These are phyloP conservation scores for Xylariaceae sp. DNA, from an alignment of 2,329 filamentous ascomycete genomes.

Conservation along the genomic window DNA sequence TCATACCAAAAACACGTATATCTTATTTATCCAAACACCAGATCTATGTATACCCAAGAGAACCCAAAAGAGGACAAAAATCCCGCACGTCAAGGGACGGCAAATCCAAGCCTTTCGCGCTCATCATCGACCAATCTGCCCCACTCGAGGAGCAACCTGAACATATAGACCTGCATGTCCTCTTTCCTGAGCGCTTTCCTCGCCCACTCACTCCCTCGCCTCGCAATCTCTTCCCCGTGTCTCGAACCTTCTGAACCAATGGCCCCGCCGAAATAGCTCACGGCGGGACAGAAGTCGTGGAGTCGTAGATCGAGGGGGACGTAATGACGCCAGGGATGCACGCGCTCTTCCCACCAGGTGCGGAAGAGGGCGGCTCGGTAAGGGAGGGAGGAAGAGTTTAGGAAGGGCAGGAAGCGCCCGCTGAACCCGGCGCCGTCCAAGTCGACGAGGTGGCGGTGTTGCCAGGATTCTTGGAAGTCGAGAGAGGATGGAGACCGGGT, in stretches of 20 bases:
- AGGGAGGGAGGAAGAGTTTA: slow-evolving; percentile 46
- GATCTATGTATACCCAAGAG: too few species aligned
- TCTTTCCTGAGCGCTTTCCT: slow-evolving; percentile 47
- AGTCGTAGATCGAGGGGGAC: slow-evolving; percentile 50
- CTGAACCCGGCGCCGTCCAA: slow-evolving; percentile 51
- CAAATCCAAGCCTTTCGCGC: slow-evolving; percentile 33
- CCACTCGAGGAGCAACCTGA: slow-evolving; percentile 47
- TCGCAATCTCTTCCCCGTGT: slow-evolving; percentile 46
- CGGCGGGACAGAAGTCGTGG: slow-evolving; percentile 23
- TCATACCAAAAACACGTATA: too few species aligned
- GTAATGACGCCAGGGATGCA: slow-evolving; percentile 59
- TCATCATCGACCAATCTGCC: slow-evolving; percentile 36
- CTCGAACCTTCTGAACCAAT: too few species aligned
- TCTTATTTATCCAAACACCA: too few species aligned
- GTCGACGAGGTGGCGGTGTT: slow-evolving; percentile 52
- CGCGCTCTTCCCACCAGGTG: slow-evolving; percentile 59
- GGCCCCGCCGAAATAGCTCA: slow-evolving; percentile 27
- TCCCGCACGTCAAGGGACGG: too few species aligned
- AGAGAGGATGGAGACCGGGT: slow-evolving; percentile 20
- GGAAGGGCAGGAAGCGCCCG: slow-evolving; percentile 45
- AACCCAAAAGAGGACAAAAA: too few species aligned
- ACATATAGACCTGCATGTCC: slow-evolving; percentile 56
- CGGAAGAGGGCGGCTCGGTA: slow-evolving; percentile 57
- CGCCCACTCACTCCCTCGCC: slow-evolving; percentile 50
- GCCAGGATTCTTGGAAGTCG: slow-evolving; percentile 34